These are phyloP conservation scores for Neohortaea acidophila DNA, from an alignment of 495 filamentous ascomycete genomes.

Conservation along the genomic window DNA sequence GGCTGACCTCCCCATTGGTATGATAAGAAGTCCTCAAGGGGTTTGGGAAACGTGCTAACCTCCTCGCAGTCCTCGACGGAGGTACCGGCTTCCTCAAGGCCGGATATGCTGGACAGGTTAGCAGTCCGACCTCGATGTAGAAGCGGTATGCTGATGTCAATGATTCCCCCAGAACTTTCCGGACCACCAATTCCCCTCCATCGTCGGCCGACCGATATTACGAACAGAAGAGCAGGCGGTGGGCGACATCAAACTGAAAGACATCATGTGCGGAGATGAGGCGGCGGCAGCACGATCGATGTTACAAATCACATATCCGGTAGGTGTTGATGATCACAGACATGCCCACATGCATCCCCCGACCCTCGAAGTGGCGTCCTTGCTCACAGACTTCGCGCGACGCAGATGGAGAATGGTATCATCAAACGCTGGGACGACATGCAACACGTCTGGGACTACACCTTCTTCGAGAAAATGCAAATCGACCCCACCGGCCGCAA, in stretches of 20 bases:
- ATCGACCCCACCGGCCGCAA: constrained; percentile 84
- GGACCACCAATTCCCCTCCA: constrained; percentile 94
- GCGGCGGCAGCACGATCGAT: constrained; percentile 87
- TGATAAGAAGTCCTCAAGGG: no score
- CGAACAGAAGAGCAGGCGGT: constrained; percentile 71
- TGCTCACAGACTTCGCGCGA: no score
- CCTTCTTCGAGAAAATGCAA: constrained; percentile 90
- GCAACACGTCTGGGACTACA: constrained; percentile 99
- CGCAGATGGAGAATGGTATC: constrained; percentile 95
- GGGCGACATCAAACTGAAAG: constrained; percentile 74
- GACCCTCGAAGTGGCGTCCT: no score
- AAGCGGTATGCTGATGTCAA: neutral
- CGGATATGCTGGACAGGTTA: constrained; percentile 82
- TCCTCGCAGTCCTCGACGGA: constrained; percentile 99
- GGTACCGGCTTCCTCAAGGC: constrained; percentile 99
- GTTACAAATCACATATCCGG: constrained; percentile 94
- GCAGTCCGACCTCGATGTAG: constrained; percentile 8
- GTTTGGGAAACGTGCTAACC: no score
- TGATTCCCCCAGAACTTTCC: constrained; percentile 68
- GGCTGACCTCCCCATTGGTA: no score
- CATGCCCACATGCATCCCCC: constrained; percentile 11
- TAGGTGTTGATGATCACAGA: no score
- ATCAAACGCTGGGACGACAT: constrained; percentile 99
- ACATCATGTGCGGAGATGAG: constrained; percentile 99
- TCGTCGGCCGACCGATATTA: constrained; percentile 94